These are phyloP conservation scores for Pleurotus ostreatus DNA, from an alignment of 768 basidiomycete genomes.

Conservation along the genomic window DNA sequence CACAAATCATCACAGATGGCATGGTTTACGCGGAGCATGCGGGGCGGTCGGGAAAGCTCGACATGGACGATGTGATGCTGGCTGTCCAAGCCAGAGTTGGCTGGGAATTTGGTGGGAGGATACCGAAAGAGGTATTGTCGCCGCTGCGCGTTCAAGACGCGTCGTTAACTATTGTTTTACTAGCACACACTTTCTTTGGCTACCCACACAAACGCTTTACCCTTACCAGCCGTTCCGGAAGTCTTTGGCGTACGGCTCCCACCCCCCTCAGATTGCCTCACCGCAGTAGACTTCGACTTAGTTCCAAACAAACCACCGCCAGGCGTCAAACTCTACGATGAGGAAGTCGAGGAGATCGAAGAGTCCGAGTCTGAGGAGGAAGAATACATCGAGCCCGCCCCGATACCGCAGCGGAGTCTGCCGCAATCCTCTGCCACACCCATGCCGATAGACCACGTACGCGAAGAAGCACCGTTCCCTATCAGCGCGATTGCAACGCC, in stretches of 20 bases:
- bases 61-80: conserved; percentile 77
- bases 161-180: neutral
- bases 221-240: conserved; percentile 82
- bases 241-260: conserved; percentile 87
- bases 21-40: conserved; percentile 87
- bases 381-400: conserved; percentile 66
- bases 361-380: conserved; percentile 68
- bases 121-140: conserved; percentile 76
- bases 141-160: neutral
- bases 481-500: conserved; percentile 62
- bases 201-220: conserved; percentile 75
- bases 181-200: conserved; percentile 80
- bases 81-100: conserved; percentile 87
- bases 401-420: conserved; percentile 36
- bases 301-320: conserved; percentile 83
- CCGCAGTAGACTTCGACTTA: conserved; percentile 81
- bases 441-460: conserved; percentile 21
- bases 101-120: conserved; percentile 87
- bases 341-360: conserved; percentile 79
- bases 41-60: conserved; percentile 71
- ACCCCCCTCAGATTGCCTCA: conserved; percentile 62
- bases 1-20: conserved; percentile 80
- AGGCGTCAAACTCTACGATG: conserved; percentile 69
- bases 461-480: conserved; percentile 51
- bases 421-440: conserved; percentile 19